A percentile compares a stretch with the other conserved stretches of the same genome.
Evolutionary conservation across 1,284 basidiomycete species (phyloP).

Genomic region (Entoloma clypeatum): DNA sequence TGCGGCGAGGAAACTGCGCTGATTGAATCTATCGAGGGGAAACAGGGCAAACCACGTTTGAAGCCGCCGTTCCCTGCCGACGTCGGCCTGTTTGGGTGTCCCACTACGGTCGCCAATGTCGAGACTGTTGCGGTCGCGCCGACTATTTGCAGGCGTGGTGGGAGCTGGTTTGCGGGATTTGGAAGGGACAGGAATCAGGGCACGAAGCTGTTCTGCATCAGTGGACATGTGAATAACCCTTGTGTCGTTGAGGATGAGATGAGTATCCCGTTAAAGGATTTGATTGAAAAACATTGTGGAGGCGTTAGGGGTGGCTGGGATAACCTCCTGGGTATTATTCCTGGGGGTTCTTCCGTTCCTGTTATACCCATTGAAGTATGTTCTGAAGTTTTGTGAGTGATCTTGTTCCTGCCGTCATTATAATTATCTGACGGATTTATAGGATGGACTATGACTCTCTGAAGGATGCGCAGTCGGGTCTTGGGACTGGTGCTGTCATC

Average conservation of each 20-base stretch:
- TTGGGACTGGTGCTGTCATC: constrained; percentile 97
- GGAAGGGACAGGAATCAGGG: constrained; percentile 93
- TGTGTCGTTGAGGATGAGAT: constrained; percentile 99
- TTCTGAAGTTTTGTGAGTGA: constrained; percentile 77
- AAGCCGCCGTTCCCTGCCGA: constrained; percentile 99
- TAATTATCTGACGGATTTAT: constrained; percentile 6
- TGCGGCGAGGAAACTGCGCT: constrained; percentile 99
- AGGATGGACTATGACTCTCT: constrained; percentile 99
- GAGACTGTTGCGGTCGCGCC: constrained; percentile 98
- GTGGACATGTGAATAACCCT: constrained; percentile 97
- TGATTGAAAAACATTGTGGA: constrained; percentile 96
- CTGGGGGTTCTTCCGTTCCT: constrained; percentile 96
- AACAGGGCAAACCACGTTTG: constrained; percentile 96
- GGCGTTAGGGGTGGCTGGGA: constrained; percentile 95
- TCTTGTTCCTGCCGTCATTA: constrained; percentile 1
- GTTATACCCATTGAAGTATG: constrained; percentile 82
- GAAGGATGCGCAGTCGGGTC: constrained; percentile 90
- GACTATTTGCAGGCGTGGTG: constrained; percentile 91
- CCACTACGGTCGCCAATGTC: constrained; percentile 96
- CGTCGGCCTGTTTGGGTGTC: constrained; percentile 95
- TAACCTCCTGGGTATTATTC: constrained; percentile 92
- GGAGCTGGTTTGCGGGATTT: constrained; percentile 91
- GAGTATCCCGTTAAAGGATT: constrained; percentile 92
- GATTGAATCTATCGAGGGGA: constrained; percentile 95
- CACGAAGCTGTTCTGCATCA: constrained; percentile 95